Conservation (phyloP, 2,329 filamentous ascomycete species). For the Emmonsia crescens region DNA sequence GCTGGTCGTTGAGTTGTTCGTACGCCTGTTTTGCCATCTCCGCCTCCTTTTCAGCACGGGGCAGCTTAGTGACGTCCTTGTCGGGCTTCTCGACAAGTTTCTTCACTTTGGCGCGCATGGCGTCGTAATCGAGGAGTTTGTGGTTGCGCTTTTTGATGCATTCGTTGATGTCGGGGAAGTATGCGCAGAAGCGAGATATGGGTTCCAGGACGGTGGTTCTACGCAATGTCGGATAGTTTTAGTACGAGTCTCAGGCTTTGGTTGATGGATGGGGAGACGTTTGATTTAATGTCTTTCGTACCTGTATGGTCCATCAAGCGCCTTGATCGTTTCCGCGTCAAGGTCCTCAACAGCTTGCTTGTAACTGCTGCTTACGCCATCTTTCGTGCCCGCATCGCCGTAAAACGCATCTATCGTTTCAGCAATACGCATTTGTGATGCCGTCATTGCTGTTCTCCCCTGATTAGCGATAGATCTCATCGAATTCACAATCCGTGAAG, state of each 20-base stretch:
- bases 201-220: conserved; percentile 89
- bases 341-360: conserved; percentile 97
- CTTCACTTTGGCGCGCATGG: conserved; percentile 91
- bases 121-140: conserved; percentile 97
- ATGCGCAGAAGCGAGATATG: conserved; percentile 90
- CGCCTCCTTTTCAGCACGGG: conserved; percentile 89
- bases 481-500: neutral
- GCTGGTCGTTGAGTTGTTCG: conserved; percentile 93
- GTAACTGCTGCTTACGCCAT: conserved; percentile 92
- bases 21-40: conserved; percentile 90
- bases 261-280: neutral
- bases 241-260: neutral
- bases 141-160: conserved; percentile 96
- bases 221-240: neutral
- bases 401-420: conserved; percentile 99
- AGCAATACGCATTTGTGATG: conserved; percentile 97
- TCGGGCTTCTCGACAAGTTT: conserved; percentile 96
- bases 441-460: conserved; percentile 75
- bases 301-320: conserved; percentile 89
- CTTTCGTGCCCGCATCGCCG: conserved; percentile 85
- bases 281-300: conserved; percentile 24
- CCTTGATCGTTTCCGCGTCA: conserved; percentile 97
- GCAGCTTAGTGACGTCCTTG: conserved; percentile 94
- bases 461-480: neutral
- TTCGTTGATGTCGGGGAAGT: conserved; percentile 98